Percentiles rank a stretch among this genome's conserved stretches.
These are phyloP conservation scores for Penicillium sp. DNA, from an alignment of 2,329 filamentous ascomycete genomes.

Conservation along the genomic window DNA sequence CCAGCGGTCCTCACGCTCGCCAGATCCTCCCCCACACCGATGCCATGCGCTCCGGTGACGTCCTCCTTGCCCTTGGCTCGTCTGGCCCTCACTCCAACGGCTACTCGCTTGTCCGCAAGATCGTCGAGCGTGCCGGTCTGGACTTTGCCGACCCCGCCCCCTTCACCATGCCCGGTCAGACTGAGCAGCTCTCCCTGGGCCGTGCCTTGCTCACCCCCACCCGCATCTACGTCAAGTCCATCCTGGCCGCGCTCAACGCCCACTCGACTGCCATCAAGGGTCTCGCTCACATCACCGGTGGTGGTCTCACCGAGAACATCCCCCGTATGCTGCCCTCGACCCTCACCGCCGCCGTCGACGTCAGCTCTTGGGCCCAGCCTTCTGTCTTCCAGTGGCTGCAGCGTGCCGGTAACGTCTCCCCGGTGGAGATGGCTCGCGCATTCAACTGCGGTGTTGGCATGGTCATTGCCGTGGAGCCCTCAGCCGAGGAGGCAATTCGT, in stretches of 20 bases:
- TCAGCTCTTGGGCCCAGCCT: constrained; percentile 74
- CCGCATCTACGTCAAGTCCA: constrained; percentile 85
- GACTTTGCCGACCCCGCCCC: constrained; percentile 75
- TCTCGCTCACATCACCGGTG: constrained; percentile 95
- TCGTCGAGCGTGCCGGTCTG: constrained; percentile 75
- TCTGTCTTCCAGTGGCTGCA: constrained; percentile 89
- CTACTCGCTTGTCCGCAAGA: constrained; percentile 93
- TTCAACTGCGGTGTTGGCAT: constrained; percentile 97
- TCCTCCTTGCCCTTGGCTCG: constrained; percentile 84
- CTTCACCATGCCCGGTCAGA: constrained; percentile 77
- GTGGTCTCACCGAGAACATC: constrained; percentile 90
- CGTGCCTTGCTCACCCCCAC: constrained; percentile 85
- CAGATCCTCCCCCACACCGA: constrained; percentile 76
- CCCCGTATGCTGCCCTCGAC: constrained; percentile 85
- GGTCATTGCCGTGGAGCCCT: constrained; percentile 76
- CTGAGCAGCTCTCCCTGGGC: constrained; percentile 63
- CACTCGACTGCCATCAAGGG: constrained; percentile 73
- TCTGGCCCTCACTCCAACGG: constrained; percentile 94
- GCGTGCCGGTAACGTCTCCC: constrained; percentile 69
- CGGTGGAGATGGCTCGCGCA: constrained; percentile 83
- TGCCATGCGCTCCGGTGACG: constrained; percentile 79
- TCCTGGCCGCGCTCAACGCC: constrained; percentile 68
- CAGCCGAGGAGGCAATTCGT: constrained; percentile 30
- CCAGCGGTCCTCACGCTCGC: constrained; percentile 57
- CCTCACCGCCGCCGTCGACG: constrained; percentile 82